phyloP scores from a whole-genome alignment of 495 filamentous ascomycete species.

The Thozetella sp. region DNA sequence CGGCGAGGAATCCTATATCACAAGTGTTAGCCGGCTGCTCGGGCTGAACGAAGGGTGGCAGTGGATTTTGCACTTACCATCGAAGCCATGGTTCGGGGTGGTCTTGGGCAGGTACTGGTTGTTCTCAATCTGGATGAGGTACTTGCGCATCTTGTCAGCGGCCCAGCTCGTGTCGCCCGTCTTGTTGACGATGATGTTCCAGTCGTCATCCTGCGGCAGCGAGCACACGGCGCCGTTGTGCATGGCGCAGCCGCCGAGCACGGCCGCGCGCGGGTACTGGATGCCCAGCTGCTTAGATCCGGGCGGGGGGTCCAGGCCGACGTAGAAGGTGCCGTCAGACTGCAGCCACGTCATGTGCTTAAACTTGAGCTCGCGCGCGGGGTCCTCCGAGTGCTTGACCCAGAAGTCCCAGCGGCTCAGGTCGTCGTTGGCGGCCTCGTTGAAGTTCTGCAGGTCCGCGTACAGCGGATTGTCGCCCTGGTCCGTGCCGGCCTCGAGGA shows the following conservation, averaged over 20 bases:
- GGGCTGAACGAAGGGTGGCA: conserved; percentile 26
- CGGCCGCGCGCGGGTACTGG: conserved; percentile 44
- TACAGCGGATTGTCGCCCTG: conserved; percentile 44
- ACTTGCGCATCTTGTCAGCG: conserved; percentile 33
- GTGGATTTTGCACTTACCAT: too few species aligned
- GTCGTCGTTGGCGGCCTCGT: conserved; percentile 32
- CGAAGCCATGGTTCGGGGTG: conserved; percentile 38
- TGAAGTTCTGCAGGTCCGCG: conserved; percentile 31
- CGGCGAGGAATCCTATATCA: conserved; percentile 34
- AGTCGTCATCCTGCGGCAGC: conserved; percentile 36
- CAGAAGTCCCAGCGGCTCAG: conserved; percentile 46
- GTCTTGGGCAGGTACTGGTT: conserved; percentile 33
- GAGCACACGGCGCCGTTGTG: conserved; percentile 38
- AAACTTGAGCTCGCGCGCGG: conserved; percentile 28
- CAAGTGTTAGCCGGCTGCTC: conserved; percentile 29
- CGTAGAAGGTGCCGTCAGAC: conserved; percentile 37
- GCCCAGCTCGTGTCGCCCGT: conserved; percentile 39
- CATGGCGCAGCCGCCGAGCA: conserved; percentile 42
- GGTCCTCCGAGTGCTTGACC: conserved; percentile 39
- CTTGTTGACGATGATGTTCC: conserved; percentile 22
- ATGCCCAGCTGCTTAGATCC: conserved; percentile 35
- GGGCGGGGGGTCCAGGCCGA: conserved; percentile 34
- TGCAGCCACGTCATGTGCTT: conserved; percentile 34
- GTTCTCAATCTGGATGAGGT: conserved; percentile 33
- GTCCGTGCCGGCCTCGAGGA: conserved; percentile 68